These are phyloP conservation scores for Micractinium conductrix DNA, from an alignment of 139 green algal species.

Conservation along the genomic window DNA sequence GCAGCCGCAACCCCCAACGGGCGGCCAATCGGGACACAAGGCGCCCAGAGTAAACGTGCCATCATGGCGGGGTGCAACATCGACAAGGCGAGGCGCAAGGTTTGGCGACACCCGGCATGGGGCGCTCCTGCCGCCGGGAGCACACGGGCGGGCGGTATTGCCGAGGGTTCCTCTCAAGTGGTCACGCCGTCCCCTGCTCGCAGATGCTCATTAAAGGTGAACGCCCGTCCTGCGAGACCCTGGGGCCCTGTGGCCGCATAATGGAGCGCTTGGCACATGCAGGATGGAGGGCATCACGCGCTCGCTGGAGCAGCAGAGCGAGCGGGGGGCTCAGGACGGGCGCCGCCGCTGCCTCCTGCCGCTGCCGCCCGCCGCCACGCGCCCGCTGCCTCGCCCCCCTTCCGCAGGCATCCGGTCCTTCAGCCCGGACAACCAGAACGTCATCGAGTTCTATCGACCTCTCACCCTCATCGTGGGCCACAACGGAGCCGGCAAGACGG, in stretches of 20 bases:
- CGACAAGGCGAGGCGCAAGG: slow-evolving; percentile 33
- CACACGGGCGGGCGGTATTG: too few species aligned
- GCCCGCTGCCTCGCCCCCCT: not conserved
- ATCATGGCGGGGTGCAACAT: slow-evolving; percentile 46
- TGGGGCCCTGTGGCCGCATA: too few species aligned
- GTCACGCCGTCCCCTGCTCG: not conserved
- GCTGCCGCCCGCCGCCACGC: not conserved
- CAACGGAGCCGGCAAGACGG: slow-evolving; percentile 98
- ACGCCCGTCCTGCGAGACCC: not conserved
- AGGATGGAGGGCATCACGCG: too few species aligned
- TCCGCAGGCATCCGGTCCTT: slow-evolving; percentile 94
- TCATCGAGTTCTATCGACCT: slow-evolving; percentile 95
- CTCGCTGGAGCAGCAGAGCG: not conserved
- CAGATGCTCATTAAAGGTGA: slow-evolving; percentile 43
- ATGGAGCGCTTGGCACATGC: too few species aligned
- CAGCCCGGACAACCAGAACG: slow-evolving; percentile 85
- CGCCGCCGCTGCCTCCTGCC: not conserved
- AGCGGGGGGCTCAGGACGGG: not conserved
- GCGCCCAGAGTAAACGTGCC: too few species aligned
- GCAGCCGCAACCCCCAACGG: too few species aligned
- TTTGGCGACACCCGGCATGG: too few species aligned
- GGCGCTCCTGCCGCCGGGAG: too few species aligned
- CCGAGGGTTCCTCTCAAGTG: not conserved
- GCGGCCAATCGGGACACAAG: too few species aligned
- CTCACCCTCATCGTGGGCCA: slow-evolving; percentile 97